Conservation (phyloP, 139 green algal species). For the Chlorella sp. region DNA sequence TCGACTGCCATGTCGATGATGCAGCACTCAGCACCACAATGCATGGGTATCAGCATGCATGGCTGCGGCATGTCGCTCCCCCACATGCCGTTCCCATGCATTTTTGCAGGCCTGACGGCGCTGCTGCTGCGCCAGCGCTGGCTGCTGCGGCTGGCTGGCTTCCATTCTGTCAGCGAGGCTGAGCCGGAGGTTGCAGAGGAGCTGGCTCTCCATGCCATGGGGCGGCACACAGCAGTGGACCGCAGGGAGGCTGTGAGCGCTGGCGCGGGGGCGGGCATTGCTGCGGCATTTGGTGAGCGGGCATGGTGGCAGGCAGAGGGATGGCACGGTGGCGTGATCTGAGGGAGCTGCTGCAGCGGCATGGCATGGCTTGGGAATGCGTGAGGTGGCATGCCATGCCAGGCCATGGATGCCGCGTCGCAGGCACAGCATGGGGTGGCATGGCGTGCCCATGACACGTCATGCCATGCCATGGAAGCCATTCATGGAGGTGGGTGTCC, state of each 20-base stretch:
- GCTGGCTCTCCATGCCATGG: background rate
- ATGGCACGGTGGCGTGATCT: no score
- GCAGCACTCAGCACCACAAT: no score
- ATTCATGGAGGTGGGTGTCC: no score
- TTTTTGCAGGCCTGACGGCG: background rate
- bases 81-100: background rate
- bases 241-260: constrained; percentile 88
- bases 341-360: background rate
- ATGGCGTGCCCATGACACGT: no score
- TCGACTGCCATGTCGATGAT: no score
- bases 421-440: no score
- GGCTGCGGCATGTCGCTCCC: background rate
- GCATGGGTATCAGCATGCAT: no score
- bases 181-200: background rate
- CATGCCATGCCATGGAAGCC: no score
- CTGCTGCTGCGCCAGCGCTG: constrained; percentile 1
- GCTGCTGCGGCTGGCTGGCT: background rate
- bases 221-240: background rate
- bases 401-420: no score
- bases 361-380: background rate
- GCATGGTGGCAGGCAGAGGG: background rate
- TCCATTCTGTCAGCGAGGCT: background rate
- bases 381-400: no score
- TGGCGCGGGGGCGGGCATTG: constrained; percentile 84
- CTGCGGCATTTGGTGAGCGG: constrained; percentile 75